Conservation (phyloP, 805 yeast species). For the Metschnikowia peoriensis region DNA sequence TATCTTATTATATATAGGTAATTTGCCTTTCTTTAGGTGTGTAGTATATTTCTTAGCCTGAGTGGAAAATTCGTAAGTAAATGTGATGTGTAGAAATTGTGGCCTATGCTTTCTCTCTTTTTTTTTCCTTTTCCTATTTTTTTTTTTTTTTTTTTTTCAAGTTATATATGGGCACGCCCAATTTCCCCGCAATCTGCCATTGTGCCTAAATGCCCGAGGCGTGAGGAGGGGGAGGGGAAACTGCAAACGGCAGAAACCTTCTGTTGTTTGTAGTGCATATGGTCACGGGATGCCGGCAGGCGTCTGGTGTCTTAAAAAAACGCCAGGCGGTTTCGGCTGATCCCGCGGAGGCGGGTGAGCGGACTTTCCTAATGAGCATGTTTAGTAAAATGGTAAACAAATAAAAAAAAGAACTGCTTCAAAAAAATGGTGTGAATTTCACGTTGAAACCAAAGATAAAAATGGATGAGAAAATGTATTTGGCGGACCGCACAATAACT, state of each 20-base stretch:
- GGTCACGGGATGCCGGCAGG: background rate
- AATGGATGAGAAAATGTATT: no score
- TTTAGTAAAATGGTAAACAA: no score
- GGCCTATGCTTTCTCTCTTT: background rate
- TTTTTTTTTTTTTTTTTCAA: background rate
- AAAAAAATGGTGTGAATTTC: no score
- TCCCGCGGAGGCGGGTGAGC: background rate
- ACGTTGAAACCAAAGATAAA: no score
- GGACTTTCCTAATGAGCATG: no score
- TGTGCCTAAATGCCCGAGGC: background rate
- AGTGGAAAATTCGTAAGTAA: no score
- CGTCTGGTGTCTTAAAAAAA: background rate
- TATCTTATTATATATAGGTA: no score
- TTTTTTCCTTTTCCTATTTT: background rate
- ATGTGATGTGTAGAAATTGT: background rate
- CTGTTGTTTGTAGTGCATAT: background rate
- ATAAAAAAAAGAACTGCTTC: no score
- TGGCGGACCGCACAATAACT: no score
- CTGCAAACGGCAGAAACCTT: background rate
- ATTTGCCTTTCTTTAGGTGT: no score
- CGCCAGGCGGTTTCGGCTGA: background rate
- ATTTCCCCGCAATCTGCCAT: slow-evolving; percentile 10
- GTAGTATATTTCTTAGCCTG: no score
- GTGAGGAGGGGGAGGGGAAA: slow-evolving; percentile 10
- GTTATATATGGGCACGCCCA: background rate